These are phyloP conservation scores for Dysphania ambrosioides DNA, from an alignment of 148 eudicot species.

Conservation along the genomic window DNA sequence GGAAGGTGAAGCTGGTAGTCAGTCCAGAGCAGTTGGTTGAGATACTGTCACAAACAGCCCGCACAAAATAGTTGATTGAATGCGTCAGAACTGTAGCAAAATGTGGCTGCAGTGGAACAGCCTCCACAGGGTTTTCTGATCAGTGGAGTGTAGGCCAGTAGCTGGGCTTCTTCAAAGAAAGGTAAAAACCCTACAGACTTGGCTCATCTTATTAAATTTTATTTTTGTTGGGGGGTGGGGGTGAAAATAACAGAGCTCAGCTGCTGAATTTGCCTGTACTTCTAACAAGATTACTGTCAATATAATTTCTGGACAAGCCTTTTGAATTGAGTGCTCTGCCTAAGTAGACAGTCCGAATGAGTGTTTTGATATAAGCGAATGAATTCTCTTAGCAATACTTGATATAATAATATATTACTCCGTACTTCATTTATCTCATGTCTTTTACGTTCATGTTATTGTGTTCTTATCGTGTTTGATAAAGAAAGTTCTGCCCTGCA, in stretches of 20 bases:
- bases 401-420: background rate
- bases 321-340: background rate
- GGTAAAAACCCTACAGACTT: conserved; percentile 15
- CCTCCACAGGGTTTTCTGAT: conserved; percentile 51
- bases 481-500: background rate
- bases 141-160: conserved; percentile 70
- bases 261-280: conserved; percentile 30
- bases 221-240: background rate
- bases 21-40: conserved; percentile 63
- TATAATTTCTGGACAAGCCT: background rate
- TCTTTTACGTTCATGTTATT: background rate
- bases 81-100: conserved; percentile 82
- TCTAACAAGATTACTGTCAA: background rate
- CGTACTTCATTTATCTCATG: background rate
- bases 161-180: conserved; percentile 45
- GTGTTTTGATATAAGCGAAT: background rate
- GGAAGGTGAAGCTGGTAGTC: conserved; percentile 90
- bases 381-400: background rate
- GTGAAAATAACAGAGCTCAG: conserved; percentile 17
- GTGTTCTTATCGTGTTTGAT: background rate
- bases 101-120: conserved; percentile 46
- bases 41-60: conserved; percentile 62
- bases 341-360: conserved; percentile 4
- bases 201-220: background rate
- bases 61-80: conserved; percentile 70